Conservation (phyloP, 148 eudicot genomes). For the Rhododendron mucronatum region DNA sequence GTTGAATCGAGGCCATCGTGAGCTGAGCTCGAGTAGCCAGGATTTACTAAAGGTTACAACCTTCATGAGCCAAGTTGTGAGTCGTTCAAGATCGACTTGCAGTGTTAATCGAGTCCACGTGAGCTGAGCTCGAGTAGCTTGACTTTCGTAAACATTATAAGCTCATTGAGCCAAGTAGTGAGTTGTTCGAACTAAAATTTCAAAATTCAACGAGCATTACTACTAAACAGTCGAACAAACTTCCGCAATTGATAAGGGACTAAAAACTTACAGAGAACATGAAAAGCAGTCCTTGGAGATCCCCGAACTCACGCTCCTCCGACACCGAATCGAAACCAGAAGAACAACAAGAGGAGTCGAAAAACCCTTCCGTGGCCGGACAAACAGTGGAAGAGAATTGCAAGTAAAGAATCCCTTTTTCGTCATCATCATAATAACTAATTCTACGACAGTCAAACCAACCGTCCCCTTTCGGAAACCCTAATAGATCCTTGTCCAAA, state of each 20-base stretch:
- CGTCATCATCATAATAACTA: constrained; percentile 57
- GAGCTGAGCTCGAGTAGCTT: background rate
- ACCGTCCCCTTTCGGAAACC: constrained; percentile 20
- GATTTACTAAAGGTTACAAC: background rate
- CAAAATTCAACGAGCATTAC: background rate
- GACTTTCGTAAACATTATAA: background rate
- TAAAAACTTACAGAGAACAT: constrained; percentile 73
- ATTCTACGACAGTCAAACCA: constrained; percentile 45
- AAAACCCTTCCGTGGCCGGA: constrained; percentile 26
- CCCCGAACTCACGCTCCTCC: constrained; percentile 60
- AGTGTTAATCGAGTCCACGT: background rate
- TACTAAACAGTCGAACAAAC: background rate
- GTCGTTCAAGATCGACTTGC: background rate
- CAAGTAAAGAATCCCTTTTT: constrained; percentile 55
- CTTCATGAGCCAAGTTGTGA: background rate
- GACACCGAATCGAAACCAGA: constrained; percentile 33
- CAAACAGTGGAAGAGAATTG: constrained; percentile 43
- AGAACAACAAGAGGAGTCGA: background rate
- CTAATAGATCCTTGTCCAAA: constrained; percentile 24
- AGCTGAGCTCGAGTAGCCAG: background rate
- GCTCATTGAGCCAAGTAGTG: background rate
- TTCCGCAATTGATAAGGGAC: no score
- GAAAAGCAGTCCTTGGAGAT: constrained; percentile 84
- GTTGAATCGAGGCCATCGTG: background rate
- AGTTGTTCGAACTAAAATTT: background rate